phyloP scores from a whole-genome alignment of 768 basidiomycete genomes.

The Boletus pseudo-olivaceus region DNA sequence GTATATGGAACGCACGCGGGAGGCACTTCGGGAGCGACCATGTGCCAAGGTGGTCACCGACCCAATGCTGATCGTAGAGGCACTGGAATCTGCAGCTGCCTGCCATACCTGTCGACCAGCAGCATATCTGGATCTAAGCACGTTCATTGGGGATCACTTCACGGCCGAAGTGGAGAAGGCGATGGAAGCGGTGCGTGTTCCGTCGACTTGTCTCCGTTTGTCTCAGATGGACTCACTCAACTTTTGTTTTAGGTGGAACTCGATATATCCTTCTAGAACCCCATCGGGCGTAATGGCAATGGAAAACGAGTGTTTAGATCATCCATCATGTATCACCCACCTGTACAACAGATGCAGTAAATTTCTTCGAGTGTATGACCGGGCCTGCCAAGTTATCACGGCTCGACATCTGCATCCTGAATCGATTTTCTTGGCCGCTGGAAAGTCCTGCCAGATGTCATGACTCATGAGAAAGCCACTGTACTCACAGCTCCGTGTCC shows the following conservation, averaged over 20 bases:
- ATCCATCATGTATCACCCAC: constrained; percentile 6
- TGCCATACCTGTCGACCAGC: constrained; percentile 31
- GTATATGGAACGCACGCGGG: constrained; percentile 32
- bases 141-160: constrained; percentile 31
- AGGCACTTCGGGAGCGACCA: constrained; percentile 29
- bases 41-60: constrained; percentile 30
- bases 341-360: constrained; percentile 3
- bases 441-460: background rate
- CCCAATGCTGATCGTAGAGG: constrained; percentile 31
- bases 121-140: constrained; percentile 31
- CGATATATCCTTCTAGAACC: constrained; percentile 26
- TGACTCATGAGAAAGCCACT: background rate
- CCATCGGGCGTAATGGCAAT: constrained; percentile 1
- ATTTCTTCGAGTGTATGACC: background rate
- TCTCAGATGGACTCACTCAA: constrained; percentile 10
- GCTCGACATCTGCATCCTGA: background rate
- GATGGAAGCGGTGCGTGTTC: constrained; percentile 26
- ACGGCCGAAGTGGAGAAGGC: constrained; percentile 27
- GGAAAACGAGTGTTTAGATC: background rate
- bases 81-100: constrained; percentile 24
- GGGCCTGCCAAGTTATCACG: background rate
- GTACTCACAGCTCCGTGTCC: background rate
- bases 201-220: constrained; percentile 1
- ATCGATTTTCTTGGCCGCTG: background rate
- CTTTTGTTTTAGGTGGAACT: constrained; percentile 27